phyloP scores from a whole-genome alignment of 192 early-diverging fungal species.

The Gorgonomyces haynaldii region DNA sequence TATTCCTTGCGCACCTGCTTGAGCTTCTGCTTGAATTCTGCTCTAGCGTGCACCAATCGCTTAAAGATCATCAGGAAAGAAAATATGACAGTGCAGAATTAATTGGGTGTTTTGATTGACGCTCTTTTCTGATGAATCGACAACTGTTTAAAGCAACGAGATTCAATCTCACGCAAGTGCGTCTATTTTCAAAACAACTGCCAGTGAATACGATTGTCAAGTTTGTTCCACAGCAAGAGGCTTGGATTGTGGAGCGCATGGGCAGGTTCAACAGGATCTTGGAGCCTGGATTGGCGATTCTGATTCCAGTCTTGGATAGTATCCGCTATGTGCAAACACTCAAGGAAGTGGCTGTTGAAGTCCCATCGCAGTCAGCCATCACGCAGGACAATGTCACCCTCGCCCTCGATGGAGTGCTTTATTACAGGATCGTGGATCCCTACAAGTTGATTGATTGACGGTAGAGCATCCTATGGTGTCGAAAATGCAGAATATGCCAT shows the following conservation, averaged over 20 bases:
- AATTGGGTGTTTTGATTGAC: neutral
- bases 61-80: neutral
- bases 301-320: constrained; percentile 78
- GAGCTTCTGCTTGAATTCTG: no score
- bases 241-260: constrained; percentile 96
- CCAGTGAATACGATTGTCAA: constrained; percentile 46
- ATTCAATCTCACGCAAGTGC: neutral
- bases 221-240: constrained; percentile 97
- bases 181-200: constrained; percentile 1
- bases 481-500: constrained; percentile 92
- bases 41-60: neutral
- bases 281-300: constrained; percentile 80
- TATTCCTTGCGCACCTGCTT: neutral
- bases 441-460: no score
- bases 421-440: constrained; percentile 85
- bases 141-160: neutral
- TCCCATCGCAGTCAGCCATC: constrained; percentile 66
- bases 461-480: constrained; percentile 79
- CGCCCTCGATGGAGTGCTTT: constrained; percentile 91
- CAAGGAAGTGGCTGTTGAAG: constrained; percentile 90
- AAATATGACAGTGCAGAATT: neutral
- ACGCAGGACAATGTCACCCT: constrained; percentile 96
- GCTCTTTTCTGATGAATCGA: neutral
- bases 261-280: constrained; percentile 61
- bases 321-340: constrained; percentile 88